phyloP scores from a whole-genome alignment of 2,329 filamentous ascomycete genomes.

The Colletotrichum chrysophilum region DNA sequence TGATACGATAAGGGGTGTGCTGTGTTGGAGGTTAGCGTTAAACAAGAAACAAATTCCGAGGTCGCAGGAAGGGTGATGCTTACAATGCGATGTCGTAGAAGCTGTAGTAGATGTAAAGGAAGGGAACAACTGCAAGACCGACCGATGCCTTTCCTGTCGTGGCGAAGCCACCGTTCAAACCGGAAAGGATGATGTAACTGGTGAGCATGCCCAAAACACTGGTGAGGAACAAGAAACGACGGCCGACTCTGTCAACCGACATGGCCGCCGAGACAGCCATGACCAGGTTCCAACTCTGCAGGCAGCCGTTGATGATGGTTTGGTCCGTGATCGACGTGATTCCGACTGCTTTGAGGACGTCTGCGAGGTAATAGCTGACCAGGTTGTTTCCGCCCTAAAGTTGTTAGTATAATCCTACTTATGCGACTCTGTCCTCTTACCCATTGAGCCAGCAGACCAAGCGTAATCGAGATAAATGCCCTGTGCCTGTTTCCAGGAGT shows the following conservation, averaged over 20 bases:
- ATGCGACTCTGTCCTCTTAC: too few species aligned
- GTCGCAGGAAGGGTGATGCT: accelerated
- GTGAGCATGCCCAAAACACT: constrained; percentile 28
- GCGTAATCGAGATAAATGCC: constrained; percentile 29
- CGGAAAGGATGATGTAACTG: constrained; percentile 44
- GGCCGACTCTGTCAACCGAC: constrained; percentile 30
- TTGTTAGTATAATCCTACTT: too few species aligned
- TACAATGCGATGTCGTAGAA: constrained; percentile 30
- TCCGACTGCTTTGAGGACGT: constrained; percentile 29
- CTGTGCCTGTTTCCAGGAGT: constrained; percentile 21
- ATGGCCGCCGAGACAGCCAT: constrained; percentile 32
- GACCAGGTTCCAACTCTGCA: constrained; percentile 29
- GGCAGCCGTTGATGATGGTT: constrained; percentile 32
- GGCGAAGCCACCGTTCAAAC: constrained; percentile 39
- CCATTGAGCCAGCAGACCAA: constrained; percentile 41
- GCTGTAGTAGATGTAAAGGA: constrained; percentile 47
- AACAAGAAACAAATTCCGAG: accelerated
- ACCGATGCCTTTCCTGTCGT: constrained; percentile 31
- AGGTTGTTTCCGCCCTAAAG: constrained; percentile 39
- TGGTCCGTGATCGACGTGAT: constrained; percentile 33
- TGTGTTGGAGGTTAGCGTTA: constrained; percentile 21
- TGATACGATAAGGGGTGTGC: constrained; percentile 33
- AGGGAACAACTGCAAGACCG: constrained; percentile 41
- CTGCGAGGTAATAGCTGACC: constrained; percentile 31
- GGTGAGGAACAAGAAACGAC: constrained; percentile 27